Evolutionary conservation across 179 eudicot genomes (phyloP), one percentile per base, ranked within the genome.

Genomic region (Amaranthus tricolor): DNA sequence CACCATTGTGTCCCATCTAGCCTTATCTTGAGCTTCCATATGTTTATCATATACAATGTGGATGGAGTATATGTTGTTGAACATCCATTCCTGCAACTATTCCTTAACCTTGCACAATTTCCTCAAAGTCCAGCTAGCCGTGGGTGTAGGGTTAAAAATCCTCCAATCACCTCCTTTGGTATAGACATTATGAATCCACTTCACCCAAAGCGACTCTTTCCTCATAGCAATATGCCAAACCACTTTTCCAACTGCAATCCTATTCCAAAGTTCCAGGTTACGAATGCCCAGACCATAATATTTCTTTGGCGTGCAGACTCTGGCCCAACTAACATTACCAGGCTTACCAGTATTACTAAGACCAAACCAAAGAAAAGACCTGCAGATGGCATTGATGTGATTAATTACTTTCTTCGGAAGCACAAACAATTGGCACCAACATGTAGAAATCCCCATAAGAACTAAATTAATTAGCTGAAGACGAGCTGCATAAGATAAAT

Each of bases 1-100:
- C 15, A 56, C 19, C 4, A 56, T 56, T 0, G 5, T 15, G 60
- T 15, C 19, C 60, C 60, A 56, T 4, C 5, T 7, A 6, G 0
- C 40, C 2, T 31, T 31, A 4, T 31, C 0, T 5, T 56, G 15
- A 0, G 15, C 60, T 7, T 19, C 60, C 0, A 4, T 14, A 4
- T 7, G 2, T 3, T 14, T 14, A 19, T 14, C n/a, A 15, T 15
- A 5, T 0, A 7, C 59, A 5, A 0, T 56, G 6, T 6, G 5
- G 4, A 56, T 56, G 6, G 60, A 56, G 60, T 56, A 56, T 16
- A 0, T 14, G 19, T 16, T 7, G 19, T 56, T 7, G 6, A n/a
- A 14, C 0, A 1, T 4, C 19, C 5, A 15, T 6, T 1, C 6
- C 0, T 2, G 6, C 2, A 58, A 1, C 3, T 4, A 0, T 6